Base-by-base conservation (phyloP, 1,284 basidiomycete species). In the Pholiota adiposa region DNA sequence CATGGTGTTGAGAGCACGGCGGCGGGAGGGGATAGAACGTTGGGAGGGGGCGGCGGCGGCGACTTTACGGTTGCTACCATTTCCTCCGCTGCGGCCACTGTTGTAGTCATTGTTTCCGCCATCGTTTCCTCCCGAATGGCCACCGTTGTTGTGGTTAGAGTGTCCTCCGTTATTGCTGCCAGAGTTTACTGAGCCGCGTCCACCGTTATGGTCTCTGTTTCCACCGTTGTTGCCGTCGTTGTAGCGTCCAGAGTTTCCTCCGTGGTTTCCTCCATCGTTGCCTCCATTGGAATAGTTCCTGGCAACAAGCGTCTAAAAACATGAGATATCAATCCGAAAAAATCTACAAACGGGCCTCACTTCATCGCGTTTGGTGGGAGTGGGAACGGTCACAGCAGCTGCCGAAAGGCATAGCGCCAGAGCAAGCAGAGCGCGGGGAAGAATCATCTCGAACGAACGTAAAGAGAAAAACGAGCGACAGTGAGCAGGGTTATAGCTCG, bases 21-120 rank as follows among this genome's bases (percentile, higher is more conserved):
- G 27, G 11, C 19, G 33, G 21, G 14, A 43, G 12, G 53, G 21
- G 14, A 19, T 23, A 16, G 54, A 48, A 38, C 54, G 49, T 7
- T 56, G 51, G 34, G 61, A 62, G 27, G 61, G 61, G 23, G 41
- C 50, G 21, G 61, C 50, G 27, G 61, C 57, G 23, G 41, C 50
- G 21, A 57, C 50, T 18, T 27, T 31, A 14, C 34, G 38, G 43
- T 36, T 31, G 23, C 27, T 12, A 9, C 11, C 11, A 11, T 31
- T 31, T 31, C 11, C 29, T 31, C 29, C 29, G 29, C 29, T 31
- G 29, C 11, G 29, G 29, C 29, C 29, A 11, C 29, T 11, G 29
- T 38, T 11, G 14, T n/a, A 7, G 36, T 12, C 36, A 38, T 4
- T 4, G 36, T 38, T 4, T 14, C 36, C 36, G 14, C 36, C 14